Evolutionary conservation across 768 basidiomycete species (phyloP), one percentile per base, ranked within the genome.

Genomic region (Russula lepida): DNA sequence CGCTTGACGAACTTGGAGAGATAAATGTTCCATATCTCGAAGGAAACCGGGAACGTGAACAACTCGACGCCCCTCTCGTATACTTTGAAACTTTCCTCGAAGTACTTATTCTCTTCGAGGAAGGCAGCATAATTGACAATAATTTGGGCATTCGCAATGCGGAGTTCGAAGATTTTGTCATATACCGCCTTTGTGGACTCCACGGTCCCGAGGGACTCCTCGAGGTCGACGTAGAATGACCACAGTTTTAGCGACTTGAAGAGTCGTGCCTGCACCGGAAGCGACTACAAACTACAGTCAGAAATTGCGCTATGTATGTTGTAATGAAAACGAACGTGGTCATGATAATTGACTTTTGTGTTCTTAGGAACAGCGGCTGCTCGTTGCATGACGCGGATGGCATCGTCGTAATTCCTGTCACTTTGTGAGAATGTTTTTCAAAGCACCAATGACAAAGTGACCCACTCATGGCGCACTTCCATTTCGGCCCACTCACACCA

Each of bases 401-500:
- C 93, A 66, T 98, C 94, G 60, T 98, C 95, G 67, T 95, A 98
- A 70, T 97, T 97, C 66, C 95, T 98, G 69, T 25, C n/a, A 30
- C 19, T 25, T 28, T 37, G 54, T 43, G 25, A 58, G 28, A 43
- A 72, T 7, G 71, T 67, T 6, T 30, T 56, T 44, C 15, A 15
- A 49, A 39, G 59, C n/a, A 11, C 1, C 60, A n/a, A 41, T 27
- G 19, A 23, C 32, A 51, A 25, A 35, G 17, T 28, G 6, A 79
- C 91, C 68, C 75, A 95, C 95, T 95, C 95, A 53, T 94, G 88
- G 46, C 95, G 84, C 53, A 98, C 79, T 71, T 99, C 97, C 88
- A 98, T 85, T 74, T 99, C 97, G 7, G 97, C 85, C 95, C 97
- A 98, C 74, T 98, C 97, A 69, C 95, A 98, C 97, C 97, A 99